Evolutionary conservation across 2,329 filamentous ascomycete genomes (phyloP).

Genomic region (Leptodontidium sp.): DNA sequence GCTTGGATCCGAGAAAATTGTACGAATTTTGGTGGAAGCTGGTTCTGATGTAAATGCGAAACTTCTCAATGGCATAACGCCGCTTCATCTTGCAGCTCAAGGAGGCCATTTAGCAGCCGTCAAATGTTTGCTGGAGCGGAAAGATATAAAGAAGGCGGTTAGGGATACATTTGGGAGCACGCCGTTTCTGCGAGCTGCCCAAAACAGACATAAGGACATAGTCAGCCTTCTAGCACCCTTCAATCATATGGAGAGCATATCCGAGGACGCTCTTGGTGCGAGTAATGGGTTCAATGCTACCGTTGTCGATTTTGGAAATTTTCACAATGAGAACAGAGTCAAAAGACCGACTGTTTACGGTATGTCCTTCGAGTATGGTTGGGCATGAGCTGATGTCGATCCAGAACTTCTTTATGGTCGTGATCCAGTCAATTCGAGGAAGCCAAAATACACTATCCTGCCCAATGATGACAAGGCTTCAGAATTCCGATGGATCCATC

Average conservation of each 20-base stretch:
- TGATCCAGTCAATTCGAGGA: conserved; percentile 38
- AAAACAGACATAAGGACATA: conserved; percentile 40
- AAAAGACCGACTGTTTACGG: conserved; percentile 35
- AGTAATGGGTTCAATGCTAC: conserved; percentile 42
- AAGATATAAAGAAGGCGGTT: conserved; percentile 35
- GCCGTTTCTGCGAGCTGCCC: conserved; percentile 40
- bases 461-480: conserved; percentile 39
- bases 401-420: conserved; percentile 39
- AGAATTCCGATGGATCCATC: conserved; percentile 41
- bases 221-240: conserved; percentile 39
- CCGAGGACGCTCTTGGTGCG: conserved; percentile 41
- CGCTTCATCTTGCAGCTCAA: conserved; percentile 40
- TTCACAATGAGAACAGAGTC: conserved; percentile 38
- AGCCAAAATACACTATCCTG: conserved; percentile 37
- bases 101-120: conserved; percentile 38
- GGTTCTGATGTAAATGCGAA: conserved; percentile 41
- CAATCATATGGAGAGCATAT: conserved; percentile 36
- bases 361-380: background rate
- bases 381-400: background rate
- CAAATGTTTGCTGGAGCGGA: conserved; percentile 31
- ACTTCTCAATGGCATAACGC: conserved; percentile 40
- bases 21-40: conserved; percentile 34
- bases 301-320: conserved; percentile 41
- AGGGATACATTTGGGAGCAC: conserved; percentile 42
- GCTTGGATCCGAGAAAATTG: conserved; percentile 37